A percentile compares a stretch with the other conserved stretches of the same genome.
Conservation (phyloP, 2,329 filamentous ascomycete genomes). For the Aotearoamyces nothofagi region DNA sequence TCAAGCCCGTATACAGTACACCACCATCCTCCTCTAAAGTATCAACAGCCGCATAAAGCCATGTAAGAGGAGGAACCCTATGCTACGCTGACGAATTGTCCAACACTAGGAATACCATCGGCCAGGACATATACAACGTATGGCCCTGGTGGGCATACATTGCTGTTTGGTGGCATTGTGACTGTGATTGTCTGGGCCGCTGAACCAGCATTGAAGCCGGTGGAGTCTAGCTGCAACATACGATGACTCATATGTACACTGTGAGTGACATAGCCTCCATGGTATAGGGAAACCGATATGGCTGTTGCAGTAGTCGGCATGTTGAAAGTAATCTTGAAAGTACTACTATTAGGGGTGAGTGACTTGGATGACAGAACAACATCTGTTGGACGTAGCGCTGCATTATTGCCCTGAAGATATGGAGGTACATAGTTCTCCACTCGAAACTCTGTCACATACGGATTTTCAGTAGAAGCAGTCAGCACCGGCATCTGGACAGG, state of each 20-base stretch:
- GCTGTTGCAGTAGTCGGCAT: constrained; percentile 24
- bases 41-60: no score
- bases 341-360: constrained; percentile 25
- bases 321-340: constrained; percentile 32
- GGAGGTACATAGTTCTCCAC: constrained; percentile 46
- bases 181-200: constrained; percentile 31
- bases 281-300: constrained; percentile 36
- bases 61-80: no score
- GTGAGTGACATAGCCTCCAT: constrained; percentile 46
- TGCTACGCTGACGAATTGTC: constrained; percentile 16
- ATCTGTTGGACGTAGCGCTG: constrained; percentile 29
- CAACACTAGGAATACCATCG: constrained; percentile 17
- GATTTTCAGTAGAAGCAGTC: constrained; percentile 25
- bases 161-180: constrained; percentile 36
- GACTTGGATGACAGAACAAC: constrained; percentile 27
- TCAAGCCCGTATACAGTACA: no score
- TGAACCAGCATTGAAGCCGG: constrained; percentile 27
- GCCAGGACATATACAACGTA: constrained; percentile 41
- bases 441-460: constrained; percentile 42
- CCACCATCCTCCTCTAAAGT: no score
- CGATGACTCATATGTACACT: constrained; percentile 45
- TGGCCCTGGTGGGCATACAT: constrained; percentile 40
- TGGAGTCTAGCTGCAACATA: constrained; percentile 35
- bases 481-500: constrained; percentile 42
- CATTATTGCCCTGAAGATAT: constrained; percentile 37